Evolutionary conservation across 345 rosid species (phyloP), one percentile per base, ranked within the genome.

Genomic region (Bruguiera parviflora): DNA sequence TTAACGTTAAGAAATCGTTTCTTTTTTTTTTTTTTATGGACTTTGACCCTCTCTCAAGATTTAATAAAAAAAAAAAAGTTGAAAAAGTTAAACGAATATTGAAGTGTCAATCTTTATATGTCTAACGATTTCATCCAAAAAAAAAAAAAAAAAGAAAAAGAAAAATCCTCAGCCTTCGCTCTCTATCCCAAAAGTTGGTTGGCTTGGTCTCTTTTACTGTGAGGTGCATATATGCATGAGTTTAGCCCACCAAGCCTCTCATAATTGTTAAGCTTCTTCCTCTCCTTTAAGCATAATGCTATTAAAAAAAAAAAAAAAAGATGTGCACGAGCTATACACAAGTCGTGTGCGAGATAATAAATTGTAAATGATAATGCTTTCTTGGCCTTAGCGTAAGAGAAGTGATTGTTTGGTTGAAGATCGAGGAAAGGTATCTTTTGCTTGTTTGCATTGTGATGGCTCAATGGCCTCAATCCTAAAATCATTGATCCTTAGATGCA

Each of bases 341-440:
- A 39, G 58, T 61, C 69, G 65, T 71, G 73, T 73, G 80, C 78
- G 69, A 73, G 65, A 68, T 5, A 5, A 64, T 71, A 71, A 66
- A 78, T 67, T 76, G 80, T 58, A 24, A 29, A 39, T 39, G 15
- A 9, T 39, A 11, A 39, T 39, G 61, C 58, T 62, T 55, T 65
- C 61, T 65, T 73, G 68, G 81, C n/a, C 33, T 31, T 43, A 35
- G 35, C 29, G 68, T 51, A 24, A 24, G 6, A 49, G 19, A 69
- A 13, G 55, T 58, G 27, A 55, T 13, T 67, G 20, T 66, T 55
- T 35, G n/a, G 61, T 24, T 55, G 70, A 61, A 66, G 61, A 33
- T 31, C 1, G 6, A 15, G 47, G 13, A 8, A 69, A 69, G 19
- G 59, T 25, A 20, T 47, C 51, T 37, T 59, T 58, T 19, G 5